phyloP scores from a whole-genome alignment of 31 red algal genomes.

The Asparagopsis taxiformis region DNA sequence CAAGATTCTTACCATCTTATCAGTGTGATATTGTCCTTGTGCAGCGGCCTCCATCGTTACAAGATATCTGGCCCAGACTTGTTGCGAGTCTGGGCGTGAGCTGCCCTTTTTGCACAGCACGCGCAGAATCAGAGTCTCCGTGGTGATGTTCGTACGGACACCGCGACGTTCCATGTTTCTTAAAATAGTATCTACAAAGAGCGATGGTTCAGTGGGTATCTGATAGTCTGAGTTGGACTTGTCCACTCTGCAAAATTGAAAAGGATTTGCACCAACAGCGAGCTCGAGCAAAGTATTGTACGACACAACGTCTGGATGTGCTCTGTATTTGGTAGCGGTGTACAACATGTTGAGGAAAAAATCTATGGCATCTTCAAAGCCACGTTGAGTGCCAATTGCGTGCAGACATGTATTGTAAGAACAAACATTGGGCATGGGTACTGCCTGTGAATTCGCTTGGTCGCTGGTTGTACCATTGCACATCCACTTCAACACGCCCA shows the following conservation, averaged over 20 bases:
- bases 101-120: not conserved
- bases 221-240: not conserved
- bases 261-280: not conserved
- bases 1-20: not conserved
- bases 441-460: not conserved
- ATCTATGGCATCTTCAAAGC: constrained; percentile 2
- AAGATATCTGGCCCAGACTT: not conserved
- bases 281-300: constrained; percentile 20
- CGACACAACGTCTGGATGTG: constrained; percentile 12
- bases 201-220: not conserved
- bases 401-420: constrained; percentile 15
- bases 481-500: constrained; percentile 18
- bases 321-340: not conserved
- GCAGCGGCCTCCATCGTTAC: not conserved
- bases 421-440: constrained; percentile 5
- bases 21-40: not conserved
- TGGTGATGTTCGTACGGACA: constrained; percentile 10
- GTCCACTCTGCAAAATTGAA: not conserved
- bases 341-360: constrained; percentile 12
- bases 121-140: constrained; percentile 10
- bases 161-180: not conserved
- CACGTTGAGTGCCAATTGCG: constrained; percentile 1
- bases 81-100: not conserved
- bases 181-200: constrained; percentile 12
- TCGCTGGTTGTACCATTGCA: not conserved